phyloP scores from a whole-genome alignment of 2,329 filamentous ascomycete species.

The Arthrobotrys sphaeroides region DNA sequence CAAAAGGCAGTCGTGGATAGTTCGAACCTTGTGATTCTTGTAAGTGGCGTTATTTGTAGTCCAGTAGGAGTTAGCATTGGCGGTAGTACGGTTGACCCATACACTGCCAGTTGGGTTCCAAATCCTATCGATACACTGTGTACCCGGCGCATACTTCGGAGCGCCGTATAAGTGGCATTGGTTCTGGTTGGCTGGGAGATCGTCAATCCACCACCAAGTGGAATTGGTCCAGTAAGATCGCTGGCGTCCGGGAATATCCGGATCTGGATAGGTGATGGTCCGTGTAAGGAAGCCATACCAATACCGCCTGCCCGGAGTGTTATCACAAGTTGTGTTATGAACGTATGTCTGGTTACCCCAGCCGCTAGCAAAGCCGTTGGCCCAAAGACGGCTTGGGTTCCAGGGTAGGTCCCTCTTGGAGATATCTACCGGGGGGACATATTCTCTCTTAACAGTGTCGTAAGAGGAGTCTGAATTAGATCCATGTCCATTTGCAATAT shows the following conservation, averaged over 20 bases:
- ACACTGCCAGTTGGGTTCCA: slow-evolving; percentile 24
- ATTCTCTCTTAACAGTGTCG: neutral
- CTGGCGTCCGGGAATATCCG: neutral
- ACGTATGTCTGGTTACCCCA: slow-evolving; percentile 9
- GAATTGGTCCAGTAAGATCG: slow-evolving; percentile 18
- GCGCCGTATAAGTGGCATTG: slow-evolving; percentile 20
- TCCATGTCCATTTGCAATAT: neutral
- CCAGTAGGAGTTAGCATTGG: slow-evolving; percentile 28
- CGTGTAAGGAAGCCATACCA: slow-evolving; percentile 22
- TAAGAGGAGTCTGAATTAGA: too few relatives aligned
- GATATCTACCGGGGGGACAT: neutral
- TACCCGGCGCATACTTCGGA: slow-evolving; percentile 28
- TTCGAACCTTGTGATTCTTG: slow-evolving; percentile 26
- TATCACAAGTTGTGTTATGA: neutral
- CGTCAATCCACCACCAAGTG: neutral
- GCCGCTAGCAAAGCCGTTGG: slow-evolving; percentile 1
- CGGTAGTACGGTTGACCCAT: slow-evolving; percentile 27
- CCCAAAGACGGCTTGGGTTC: slow-evolving; percentile 27
- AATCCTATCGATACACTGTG: slow-evolving; percentile 30
- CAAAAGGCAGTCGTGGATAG: slow-evolving; percentile 35
- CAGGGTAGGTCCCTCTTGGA: slow-evolving; percentile 10
- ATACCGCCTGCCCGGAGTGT: neutral
- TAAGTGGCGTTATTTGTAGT: slow-evolving; percentile 36
- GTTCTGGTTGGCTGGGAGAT: neutral
- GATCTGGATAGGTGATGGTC: slow-evolving; percentile 23